These are phyloP conservation scores for Chlamydomonas incerta DNA, from an alignment of 139 green algal species.

Conservation along the genomic window DNA sequence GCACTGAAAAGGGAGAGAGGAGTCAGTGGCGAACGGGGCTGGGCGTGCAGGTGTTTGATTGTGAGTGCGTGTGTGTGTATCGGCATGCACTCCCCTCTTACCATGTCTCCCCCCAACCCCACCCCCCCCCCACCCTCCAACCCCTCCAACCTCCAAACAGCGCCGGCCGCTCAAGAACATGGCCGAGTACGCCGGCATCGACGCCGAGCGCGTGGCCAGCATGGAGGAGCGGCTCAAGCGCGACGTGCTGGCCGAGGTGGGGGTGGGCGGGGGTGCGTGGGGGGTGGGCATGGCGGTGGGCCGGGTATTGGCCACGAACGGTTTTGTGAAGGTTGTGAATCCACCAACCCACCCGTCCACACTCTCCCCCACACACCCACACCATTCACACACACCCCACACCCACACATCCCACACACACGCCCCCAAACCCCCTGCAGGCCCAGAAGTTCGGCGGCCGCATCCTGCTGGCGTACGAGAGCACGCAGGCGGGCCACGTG, in stretches of 20 bases:
- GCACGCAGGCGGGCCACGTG: conserved; percentile 27
- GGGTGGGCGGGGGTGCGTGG: not conserved
- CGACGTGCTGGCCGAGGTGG: conserved; percentile 88
- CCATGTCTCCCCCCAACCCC: too few species aligned
- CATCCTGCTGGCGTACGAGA: conserved; percentile 88
- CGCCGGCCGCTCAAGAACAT: conserved; percentile 93
- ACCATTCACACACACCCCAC: not conserved
- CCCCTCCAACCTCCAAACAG: not conserved
- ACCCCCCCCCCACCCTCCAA: not conserved
- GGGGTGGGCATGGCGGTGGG: not conserved
- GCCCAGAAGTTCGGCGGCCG: conserved; percentile 63
- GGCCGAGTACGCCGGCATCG: conserved; percentile 95
- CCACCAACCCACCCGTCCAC: too few species aligned
- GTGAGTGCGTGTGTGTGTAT: too few species aligned
- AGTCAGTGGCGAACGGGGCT: too few species aligned
- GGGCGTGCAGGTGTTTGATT: too few species aligned
- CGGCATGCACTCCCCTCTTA: too few species aligned
- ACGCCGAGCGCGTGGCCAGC: conserved; percentile 78
- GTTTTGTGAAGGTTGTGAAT: too few species aligned
- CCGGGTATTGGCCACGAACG: too few species aligned
- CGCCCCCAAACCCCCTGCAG: conserved; percentile 16
- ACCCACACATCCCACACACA: not conserved
- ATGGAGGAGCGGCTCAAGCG: conserved; percentile 94
- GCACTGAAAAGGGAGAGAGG: too few species aligned
- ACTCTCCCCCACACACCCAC: too few species aligned